Percentiles rank a stretch among this genome's conserved stretches.
Evolutionary conservation across 768 basidiomycete genomes (phyloP).

Genomic region (Rubroboletus pulcherrimus): DNA sequence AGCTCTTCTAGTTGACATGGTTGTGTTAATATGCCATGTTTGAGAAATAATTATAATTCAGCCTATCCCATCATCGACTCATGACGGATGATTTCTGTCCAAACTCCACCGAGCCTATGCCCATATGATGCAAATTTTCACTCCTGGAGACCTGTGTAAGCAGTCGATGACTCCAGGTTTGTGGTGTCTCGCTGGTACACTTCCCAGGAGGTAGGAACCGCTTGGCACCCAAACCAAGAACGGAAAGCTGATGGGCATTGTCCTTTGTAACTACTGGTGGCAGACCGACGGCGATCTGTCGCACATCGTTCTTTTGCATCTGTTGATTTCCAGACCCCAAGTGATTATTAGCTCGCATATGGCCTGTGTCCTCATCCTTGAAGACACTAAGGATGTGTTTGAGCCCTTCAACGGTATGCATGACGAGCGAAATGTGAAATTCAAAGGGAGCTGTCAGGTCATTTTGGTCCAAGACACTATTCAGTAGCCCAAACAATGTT

Average conservation of each 20-base stretch:
- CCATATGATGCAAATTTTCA: conserved; percentile 42
- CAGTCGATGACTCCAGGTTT: conserved; percentile 40
- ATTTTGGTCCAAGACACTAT: background rate
- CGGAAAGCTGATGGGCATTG: conserved; percentile 53
- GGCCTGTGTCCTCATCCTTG: background rate
- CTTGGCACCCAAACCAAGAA: conserved; percentile 44
- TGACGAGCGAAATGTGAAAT: background rate
- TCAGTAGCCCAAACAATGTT: background rate
- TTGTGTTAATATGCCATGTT: conserved; percentile 10
- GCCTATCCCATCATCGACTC: background rate
- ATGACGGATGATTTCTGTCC: background rate
- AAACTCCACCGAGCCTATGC: background rate
- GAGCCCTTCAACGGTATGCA: background rate
- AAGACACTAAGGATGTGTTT: background rate
- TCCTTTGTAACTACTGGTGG: background rate
- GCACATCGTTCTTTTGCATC: background rate
- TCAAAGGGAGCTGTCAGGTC: background rate
- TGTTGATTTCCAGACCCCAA: background rate
- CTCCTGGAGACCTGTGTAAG: conserved; percentile 31
- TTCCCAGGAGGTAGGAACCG: conserved; percentile 42
- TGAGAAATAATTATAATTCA: conserved; percentile 7
- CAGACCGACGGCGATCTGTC: background rate
- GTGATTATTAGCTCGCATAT: background rate
- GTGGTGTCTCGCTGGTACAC: conserved; percentile 41
- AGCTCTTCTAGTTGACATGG: conserved; percentile 9